Conservation (phyloP, 495 filamentous ascomycete species). For the Aspergillus sparsus region DNA sequence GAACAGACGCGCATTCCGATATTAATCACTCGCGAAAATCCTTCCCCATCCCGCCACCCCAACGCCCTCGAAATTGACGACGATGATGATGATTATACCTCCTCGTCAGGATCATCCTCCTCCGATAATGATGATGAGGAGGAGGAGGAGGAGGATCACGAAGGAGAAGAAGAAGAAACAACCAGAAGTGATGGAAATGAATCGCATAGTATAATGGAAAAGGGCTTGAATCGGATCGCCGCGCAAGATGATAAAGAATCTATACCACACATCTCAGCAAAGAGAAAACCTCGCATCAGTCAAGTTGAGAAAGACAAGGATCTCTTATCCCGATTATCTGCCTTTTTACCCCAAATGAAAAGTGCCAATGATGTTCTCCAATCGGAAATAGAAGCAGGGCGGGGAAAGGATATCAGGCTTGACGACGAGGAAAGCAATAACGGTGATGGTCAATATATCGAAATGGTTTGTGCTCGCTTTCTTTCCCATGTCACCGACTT, state of each 20-base stretch:
- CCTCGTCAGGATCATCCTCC: slow-evolving; percentile 35
- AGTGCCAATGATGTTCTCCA: slow-evolving; percentile 51
- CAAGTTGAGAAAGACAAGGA: slow-evolving; percentile 32
- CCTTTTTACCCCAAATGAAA: slow-evolving; percentile 51
- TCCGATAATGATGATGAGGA: slow-evolving; percentile 31
- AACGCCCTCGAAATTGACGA: slow-evolving; percentile 1
- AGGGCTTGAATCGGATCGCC: not conserved
- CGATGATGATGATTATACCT: slow-evolving; percentile 43
- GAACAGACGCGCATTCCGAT: slow-evolving; percentile 13
- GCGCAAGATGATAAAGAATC: slow-evolving; percentile 6
- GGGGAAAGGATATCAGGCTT: slow-evolving; percentile 35
- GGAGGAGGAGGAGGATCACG: slow-evolving; percentile 26
- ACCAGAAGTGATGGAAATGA: not conserved
- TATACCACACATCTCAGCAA: slow-evolving; percentile 33
- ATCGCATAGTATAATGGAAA: too few relatives aligned
- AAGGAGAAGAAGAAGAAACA: slow-evolving; percentile 17
- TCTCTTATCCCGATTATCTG: slow-evolving; percentile 41
- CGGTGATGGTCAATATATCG: slow-evolving; percentile 47
- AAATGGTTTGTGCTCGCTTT: slow-evolving; percentile 50
- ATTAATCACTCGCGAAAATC: slow-evolving; percentile 1
- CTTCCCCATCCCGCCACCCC: not conserved
- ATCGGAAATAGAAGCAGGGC: slow-evolving; percentile 42
- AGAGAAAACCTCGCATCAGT: slow-evolving; percentile 41
- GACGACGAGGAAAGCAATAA: slow-evolving; percentile 37
- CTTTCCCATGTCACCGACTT: slow-evolving; percentile 1